Evolutionary conservation across 2,329 filamentous ascomycete species (phyloP).

Genomic region (Aspergillus sp.): DNA sequence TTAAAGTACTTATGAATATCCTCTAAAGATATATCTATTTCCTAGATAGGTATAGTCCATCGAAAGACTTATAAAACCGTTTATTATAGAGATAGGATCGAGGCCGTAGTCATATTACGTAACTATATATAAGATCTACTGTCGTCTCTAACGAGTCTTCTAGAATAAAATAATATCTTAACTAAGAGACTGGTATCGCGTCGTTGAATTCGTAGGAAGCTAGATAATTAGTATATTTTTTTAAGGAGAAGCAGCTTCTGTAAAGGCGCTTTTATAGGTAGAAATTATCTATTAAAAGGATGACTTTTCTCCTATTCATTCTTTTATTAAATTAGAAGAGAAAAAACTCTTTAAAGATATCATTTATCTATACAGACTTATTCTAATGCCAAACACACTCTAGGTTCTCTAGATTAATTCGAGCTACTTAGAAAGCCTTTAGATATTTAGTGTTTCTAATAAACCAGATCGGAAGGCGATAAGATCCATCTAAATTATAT

Average conservation of each 20-base stretch:
- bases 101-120: background rate
- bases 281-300: background rate
- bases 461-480: too few species aligned
- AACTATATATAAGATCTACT: background rate
- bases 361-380: too few species aligned
- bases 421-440: too few species aligned
- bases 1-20: conserved; percentile 3
- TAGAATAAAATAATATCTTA: background rate
- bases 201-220: background rate
- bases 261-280: background rate
- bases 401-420: too few species aligned
- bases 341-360: background rate
- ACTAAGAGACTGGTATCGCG: background rate
- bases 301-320: background rate
- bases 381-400: too few species aligned
- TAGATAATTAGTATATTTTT: background rate
- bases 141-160: background rate
- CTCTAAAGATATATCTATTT: background rate
- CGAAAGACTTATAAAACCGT: background rate
- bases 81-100: background rate
- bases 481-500: too few species aligned
- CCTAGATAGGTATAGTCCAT: background rate
- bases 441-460: too few species aligned
- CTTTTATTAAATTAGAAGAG: background rate
- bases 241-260: background rate